Conservation (phyloP, 345 rosid genomes). For the Lepidium aucheri region DNA sequence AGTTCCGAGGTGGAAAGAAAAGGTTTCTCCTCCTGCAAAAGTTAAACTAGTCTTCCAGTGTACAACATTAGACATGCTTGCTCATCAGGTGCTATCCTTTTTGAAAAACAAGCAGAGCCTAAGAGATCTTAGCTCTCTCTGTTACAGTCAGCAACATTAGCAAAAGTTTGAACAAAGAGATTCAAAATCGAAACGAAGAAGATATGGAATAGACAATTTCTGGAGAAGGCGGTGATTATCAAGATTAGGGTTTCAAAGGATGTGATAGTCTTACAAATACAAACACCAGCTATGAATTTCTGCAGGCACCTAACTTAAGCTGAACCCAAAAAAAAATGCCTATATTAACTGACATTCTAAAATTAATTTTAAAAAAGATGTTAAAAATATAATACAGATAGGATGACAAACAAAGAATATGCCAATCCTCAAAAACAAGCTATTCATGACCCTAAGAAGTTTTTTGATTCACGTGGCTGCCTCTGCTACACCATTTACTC, state of each 20-base stretch:
- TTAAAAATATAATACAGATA: constrained; percentile 21
- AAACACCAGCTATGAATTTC: constrained; percentile 22
- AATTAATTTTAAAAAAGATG: not conserved
- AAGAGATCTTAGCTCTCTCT: constrained; percentile 16
- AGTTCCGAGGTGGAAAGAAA: constrained; percentile 25
- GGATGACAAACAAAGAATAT: constrained; percentile 25
- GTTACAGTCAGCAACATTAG: constrained; percentile 19
- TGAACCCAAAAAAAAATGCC: constrained; percentile 15
- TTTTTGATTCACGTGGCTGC: constrained; percentile 13
- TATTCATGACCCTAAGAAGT: constrained; percentile 17
- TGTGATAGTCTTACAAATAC: constrained; percentile 11
- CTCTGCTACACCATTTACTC: constrained; percentile 27
- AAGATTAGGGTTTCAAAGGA: too few relatives aligned
- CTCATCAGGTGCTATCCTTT: not conserved
- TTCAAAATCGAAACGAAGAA: too few relatives aligned
- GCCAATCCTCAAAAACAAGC: constrained; percentile 21
- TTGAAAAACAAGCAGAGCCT: constrained; percentile 11
- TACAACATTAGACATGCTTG: not conserved
- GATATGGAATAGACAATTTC: too few relatives aligned
- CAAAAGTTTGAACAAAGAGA: too few relatives aligned
- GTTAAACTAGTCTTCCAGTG: not conserved
- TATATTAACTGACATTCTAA: constrained; percentile 23
- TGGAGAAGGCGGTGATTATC: too few relatives aligned
- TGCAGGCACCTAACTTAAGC: constrained; percentile 19
- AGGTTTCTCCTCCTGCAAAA: constrained; percentile 3